phyloP scores from a whole-genome alignment of 768 basidiomycete genomes.

The Hortiboletus flavorubellus region DNA sequence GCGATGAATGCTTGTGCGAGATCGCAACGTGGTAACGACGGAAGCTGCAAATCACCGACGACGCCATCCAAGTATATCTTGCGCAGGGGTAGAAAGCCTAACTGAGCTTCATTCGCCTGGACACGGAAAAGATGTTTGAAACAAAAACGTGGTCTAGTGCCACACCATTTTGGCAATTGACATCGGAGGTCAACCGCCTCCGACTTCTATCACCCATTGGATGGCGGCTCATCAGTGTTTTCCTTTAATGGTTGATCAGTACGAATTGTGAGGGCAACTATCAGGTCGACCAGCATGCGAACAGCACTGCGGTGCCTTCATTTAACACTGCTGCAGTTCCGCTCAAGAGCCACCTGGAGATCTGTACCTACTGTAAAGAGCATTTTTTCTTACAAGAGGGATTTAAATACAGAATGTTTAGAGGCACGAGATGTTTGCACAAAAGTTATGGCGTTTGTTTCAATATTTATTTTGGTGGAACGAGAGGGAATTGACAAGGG shows the following conservation, averaged over 20 bases:
- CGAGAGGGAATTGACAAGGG: too few relatives aligned
- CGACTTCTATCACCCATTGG: slow-evolving; percentile 21
- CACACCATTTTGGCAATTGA: slow-evolving; percentile 5
- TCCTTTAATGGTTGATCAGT: not conserved
- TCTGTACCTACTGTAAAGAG: too few relatives aligned
- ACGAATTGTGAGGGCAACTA: not conserved
- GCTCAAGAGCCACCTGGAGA: too few relatives aligned
- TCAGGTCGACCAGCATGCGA: not conserved
- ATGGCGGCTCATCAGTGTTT: not conserved
- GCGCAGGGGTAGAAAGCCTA: not conserved
- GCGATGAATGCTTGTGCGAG: not conserved
- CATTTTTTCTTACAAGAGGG: too few relatives aligned
- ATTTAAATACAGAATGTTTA: too few relatives aligned
- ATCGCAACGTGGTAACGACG: slow-evolving; percentile 15
- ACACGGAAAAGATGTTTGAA: not conserved
- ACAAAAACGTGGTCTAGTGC: not conserved
- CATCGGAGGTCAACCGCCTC: slow-evolving; percentile 22
- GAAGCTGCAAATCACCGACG: slow-evolving; percentile 19
- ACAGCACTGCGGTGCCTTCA: not conserved
- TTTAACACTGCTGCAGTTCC: too few relatives aligned
- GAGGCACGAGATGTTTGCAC: too few relatives aligned
- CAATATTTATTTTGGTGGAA: too few relatives aligned
- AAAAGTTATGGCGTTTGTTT: too few relatives aligned
- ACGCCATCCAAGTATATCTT: slow-evolving; percentile 2
- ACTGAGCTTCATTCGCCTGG: slow-evolving; percentile 8